Conservation (phyloP, 2,329 filamentous ascomycete genomes). For the Incumbomyces lentus region DNA sequence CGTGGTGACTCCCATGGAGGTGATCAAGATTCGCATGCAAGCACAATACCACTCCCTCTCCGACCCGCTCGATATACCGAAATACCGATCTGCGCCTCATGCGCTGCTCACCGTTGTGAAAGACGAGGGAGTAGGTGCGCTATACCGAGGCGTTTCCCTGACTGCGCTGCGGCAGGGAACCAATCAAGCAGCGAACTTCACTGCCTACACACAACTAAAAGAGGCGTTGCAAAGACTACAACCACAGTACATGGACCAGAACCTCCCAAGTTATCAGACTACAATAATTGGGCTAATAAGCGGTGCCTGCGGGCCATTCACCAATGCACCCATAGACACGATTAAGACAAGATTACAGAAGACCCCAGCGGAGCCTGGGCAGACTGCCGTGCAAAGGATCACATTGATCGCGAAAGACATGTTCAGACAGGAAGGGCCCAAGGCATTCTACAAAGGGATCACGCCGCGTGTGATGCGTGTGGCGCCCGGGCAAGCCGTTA, state of each 20-base stretch:
- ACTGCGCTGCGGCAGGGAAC: conserved; percentile 90
- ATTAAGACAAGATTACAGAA: conserved; percentile 97
- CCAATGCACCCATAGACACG: conserved; percentile 95
- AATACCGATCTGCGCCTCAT: conserved; percentile 89
- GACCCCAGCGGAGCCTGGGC: conserved; percentile 69
- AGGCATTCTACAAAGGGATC: conserved; percentile 98
- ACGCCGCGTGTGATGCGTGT: conserved; percentile 96
- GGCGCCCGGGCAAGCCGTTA: conserved; percentile 81
- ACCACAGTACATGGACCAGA: conserved; percentile 52
- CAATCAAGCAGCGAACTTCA: conserved; percentile 98
- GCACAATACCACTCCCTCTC: conserved; percentile 97
- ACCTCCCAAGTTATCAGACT: conserved; percentile 80
- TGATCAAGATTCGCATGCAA: conserved; percentile 96
- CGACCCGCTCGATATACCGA: conserved; percentile 88
- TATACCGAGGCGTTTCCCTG: conserved; percentile 88
- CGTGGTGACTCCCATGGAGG: conserved; percentile 97
- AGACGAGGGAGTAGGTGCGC: conserved; percentile 77
- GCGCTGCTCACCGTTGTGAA: conserved; percentile 76
- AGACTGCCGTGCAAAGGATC: conserved; percentile 72
- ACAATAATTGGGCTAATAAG: conserved; percentile 81
- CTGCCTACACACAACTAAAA: conserved; percentile 91
- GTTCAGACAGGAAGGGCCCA: conserved; percentile 87
- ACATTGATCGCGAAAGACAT: conserved; percentile 67
- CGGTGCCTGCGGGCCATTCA: conserved; percentile 90
- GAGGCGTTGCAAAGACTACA: conserved; percentile 62